These are phyloP conservation scores for Nothophaeocryptopus gaeumannii DNA, from an alignment of 2,329 filamentous ascomycete genomes.

Conservation along the genomic window DNA sequence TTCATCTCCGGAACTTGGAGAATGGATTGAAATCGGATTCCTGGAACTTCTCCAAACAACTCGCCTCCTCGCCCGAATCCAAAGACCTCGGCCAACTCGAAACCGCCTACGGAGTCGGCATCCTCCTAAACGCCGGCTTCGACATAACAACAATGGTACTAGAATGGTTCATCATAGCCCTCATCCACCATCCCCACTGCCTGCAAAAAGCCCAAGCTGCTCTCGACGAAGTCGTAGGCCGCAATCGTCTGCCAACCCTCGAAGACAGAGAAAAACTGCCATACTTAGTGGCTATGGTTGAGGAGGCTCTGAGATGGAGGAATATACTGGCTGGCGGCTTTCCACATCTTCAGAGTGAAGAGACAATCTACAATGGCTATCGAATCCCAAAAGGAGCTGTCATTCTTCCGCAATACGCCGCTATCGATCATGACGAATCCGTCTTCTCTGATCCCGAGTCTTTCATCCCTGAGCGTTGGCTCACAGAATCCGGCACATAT, in stretches of 20 bases:
- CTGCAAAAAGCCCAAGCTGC: slow-evolving; percentile 22
- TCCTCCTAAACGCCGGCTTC: neutral
- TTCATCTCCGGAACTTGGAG: neutral
- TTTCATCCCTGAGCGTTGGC: neutral
- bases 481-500: neutral
- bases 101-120: neutral
- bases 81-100: neutral
- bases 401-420: neutral
- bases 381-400: slow-evolving; percentile 16
- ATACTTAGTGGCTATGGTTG: slow-evolving; percentile 28
- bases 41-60: slow-evolving; percentile 1
- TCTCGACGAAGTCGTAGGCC: slow-evolving; percentile 26
- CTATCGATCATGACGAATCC: neutral
- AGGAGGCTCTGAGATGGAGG: slow-evolving; percentile 32
- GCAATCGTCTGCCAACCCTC: slow-evolving; percentile 24
- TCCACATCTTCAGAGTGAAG: slow-evolving; percentile 38
- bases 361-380: slow-evolving; percentile 28
- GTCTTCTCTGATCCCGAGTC: neutral
- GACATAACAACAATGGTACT: neutral
- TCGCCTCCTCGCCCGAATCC: neutral
- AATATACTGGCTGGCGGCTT: slow-evolving; percentile 18
- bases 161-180: slow-evolving; percentile 1
- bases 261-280: slow-evolving; percentile 26
- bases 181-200: neutral
- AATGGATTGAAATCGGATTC: neutral